Evolutionary conservation across 2,329 filamentous ascomycete genomes (phyloP), one percentile per base, ranked within the genome.

Genomic region (Alternaria longipes): DNA sequence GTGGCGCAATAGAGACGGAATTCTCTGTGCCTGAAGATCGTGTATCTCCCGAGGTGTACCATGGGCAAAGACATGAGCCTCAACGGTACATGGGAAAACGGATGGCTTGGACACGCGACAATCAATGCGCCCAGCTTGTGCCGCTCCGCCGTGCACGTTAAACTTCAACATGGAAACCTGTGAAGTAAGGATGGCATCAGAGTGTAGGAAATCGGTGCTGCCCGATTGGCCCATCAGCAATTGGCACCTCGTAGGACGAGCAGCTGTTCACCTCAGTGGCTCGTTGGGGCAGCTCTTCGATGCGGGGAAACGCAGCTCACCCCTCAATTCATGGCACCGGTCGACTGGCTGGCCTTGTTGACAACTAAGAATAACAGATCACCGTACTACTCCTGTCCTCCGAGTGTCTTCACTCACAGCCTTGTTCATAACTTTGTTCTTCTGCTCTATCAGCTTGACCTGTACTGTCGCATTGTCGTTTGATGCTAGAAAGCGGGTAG

Each of bases 241-340:
- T 63, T 36, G 49, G 59, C 40, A 62, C 53, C 34, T 32, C 18
- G 54, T 60, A 42, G 42, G 42, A 54, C 59, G 22, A 60, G 53
- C 54, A 55, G 54, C 58, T 47, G 20, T 61, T 41, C 50, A 47
- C 42, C 49, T 63, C 66, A 67, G 65, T 66, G 65, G 60, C 63
- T 65, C 57, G 36, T 36, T 56, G 55, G 51, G 64, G 61, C 62
- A 70, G 63, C 62, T 63, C 60, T 67, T 61, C 57, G 59, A 70
- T 69, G 69, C 69, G 69, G 68, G 69, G 66, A 66, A 69, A 64
- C 36, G 63, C 60, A 62, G 49, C 60, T 49, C 60, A 66, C 69
- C 69, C 69, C 69, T 71, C 68, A 60, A 60, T 64, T 46, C 58
- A 68, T 58, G 68, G 63, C 58, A 64, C 59, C 62, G 58, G 60